Evolutionary conservation across 108 stramenopile genomes (phyloP), one percentile per base, ranked within the genome.

Genomic region (Bacterosira constricta): DNA sequence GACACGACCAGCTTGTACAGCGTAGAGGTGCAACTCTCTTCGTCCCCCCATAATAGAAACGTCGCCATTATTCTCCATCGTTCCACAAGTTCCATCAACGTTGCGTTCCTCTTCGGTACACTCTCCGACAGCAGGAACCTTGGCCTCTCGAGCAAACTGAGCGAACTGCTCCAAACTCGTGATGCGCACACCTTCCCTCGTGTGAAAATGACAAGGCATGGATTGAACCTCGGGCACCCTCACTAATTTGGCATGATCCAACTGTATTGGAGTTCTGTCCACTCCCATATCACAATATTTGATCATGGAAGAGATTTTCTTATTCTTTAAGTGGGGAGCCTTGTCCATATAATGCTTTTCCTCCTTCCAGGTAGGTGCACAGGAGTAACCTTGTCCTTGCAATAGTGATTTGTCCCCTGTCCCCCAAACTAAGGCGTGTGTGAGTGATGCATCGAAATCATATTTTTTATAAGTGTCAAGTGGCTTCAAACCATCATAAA

Each of bases 1-100:
- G 25, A 85, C 82, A 15, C 95, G 73, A 0, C 92, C 95, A 1
- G 95, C 95, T 13, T 81, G 90, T 11, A 94, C 92, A 7, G 92
- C 92, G 58, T 96, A 92, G 49, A 95, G 56, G 66, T 89, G 85
- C 26, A 88, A 27, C 63, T 85, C 70, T 6, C 18, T 49, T 11
- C 65, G 29, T 13, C 58, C 5, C 15, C 12, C 25, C 30, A 20
- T 41, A 7, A 44, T 46, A 0, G 11, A 50, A n/a, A 3, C 56
- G 38, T 6, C 62, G 12, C 6, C 36, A 29, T 20, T 21, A 32
- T 27, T 23, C 0, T 34, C 44, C 20, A 26, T 26, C n/a, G 54
- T 18, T 8, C 2, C 55, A 49, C 81, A 79, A n/a, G 80, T 74
- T 21, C 54, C 62, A 13, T 39, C 35, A 15, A 2, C 37, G 50